Evolutionary conservation across 345 rosid species (phyloP).

Genomic region (Abelmoschus esculentus): DNA sequence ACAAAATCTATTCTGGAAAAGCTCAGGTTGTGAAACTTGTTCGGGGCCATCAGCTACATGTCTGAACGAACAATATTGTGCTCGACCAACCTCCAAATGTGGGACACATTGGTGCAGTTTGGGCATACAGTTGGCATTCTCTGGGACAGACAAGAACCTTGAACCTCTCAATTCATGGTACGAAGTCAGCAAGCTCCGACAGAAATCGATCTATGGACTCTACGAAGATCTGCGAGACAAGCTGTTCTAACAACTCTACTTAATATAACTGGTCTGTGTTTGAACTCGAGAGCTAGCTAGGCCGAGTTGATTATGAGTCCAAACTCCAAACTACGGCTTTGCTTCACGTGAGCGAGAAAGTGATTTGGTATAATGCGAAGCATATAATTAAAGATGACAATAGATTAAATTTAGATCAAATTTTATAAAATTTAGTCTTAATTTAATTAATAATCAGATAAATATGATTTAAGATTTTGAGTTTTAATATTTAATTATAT

Average conservation of each 20-base stretch:
- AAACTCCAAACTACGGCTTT: background rate
- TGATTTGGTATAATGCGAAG: background rate
- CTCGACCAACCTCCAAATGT: conserved; percentile 51
- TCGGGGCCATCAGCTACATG: conserved; percentile 36
- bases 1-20: conserved; percentile 71
- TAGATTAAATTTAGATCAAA: too few species aligned
- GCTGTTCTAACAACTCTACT: background rate
- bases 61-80: conserved; percentile 57
- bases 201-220: conserved; percentile 51
- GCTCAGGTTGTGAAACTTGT: conserved; percentile 66
- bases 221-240: conserved; percentile 29
- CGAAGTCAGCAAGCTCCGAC: conserved; percentile 64
- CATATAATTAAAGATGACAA: too few species aligned
- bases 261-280: background rate
- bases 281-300: background rate
- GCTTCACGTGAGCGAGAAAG: background rate
- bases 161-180: conserved; percentile 80
- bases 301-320: background rate
- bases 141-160: conserved; percentile 76
- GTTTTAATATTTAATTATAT: too few species aligned
- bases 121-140: conserved; percentile 65
- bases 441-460: too few species aligned
- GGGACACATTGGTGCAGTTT: conserved; percentile 46
- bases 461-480: too few species aligned
- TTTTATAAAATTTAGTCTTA: too few species aligned